These are phyloP conservation scores for Beauveria varroae DNA, from an alignment of 2,329 filamentous ascomycete species.

Conservation along the genomic window DNA sequence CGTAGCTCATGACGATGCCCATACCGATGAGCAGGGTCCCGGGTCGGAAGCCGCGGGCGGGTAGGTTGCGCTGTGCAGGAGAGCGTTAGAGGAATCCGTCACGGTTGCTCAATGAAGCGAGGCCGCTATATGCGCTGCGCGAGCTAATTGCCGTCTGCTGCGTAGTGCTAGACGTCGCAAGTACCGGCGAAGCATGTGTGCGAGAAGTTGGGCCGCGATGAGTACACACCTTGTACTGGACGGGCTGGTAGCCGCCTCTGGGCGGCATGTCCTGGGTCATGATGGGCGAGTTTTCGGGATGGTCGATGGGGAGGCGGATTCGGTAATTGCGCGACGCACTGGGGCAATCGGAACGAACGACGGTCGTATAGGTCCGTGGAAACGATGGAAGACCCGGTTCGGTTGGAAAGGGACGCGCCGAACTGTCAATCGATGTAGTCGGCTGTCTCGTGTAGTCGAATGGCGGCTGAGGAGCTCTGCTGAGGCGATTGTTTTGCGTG, in stretches of 20 bases:
- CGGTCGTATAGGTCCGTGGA: background rate
- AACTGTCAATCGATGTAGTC: constrained; percentile 3
- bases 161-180: background rate
- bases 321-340: constrained; percentile 15
- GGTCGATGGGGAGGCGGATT: constrained; percentile 1
- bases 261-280: constrained; percentile 99
- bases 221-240: constrained; percentile 83
- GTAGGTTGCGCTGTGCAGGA: constrained; percentile 72
- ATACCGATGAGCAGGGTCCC: constrained; percentile 69
- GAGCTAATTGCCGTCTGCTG: background rate
- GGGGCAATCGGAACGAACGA: background rate
- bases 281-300: constrained; percentile 30
- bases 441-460: constrained; percentile 3
- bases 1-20: constrained; percentile 74
- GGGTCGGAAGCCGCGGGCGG: constrained; percentile 82
- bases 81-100: constrained; percentile 13
- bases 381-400: background rate
- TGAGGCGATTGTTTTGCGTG: constrained; percentile 14
- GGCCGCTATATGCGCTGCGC: background rate
- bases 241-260: constrained; percentile 83
- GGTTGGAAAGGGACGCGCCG: background rate
- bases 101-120: background rate
- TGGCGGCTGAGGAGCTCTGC: constrained; percentile 2
- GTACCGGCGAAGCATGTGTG: background rate
- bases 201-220: background rate